Conservation (phyloP, 805 yeast genomes). For the Saccharomycopsis capsularis region DNA sequence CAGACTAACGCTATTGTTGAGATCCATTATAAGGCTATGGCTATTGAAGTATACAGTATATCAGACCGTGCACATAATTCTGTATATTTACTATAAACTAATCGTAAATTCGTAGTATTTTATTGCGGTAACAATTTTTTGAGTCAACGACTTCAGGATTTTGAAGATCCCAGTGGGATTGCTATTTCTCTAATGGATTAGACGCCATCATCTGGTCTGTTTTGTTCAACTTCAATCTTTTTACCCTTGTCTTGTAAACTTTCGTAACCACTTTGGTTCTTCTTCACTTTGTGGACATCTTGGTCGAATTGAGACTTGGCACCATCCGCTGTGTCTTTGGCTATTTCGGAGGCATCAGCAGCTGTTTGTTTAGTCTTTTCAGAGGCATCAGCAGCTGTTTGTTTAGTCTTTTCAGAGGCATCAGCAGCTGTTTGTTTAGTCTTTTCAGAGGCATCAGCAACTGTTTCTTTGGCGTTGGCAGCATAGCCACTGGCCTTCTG, state of each 20-base stretch:
- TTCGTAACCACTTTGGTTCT: constrained; percentile 3
- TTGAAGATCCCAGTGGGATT: no score
- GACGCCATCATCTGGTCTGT: constrained; percentile 10
- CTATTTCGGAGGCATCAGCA: background rate
- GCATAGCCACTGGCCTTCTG: background rate
- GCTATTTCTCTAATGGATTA: no score
- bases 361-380: background rate
- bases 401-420: constrained; percentile 2
- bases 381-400: background rate
- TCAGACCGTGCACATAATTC: no score
- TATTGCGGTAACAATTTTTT: no score
- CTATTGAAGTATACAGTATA: no score
- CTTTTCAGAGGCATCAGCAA: background rate
- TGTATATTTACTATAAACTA: no score
- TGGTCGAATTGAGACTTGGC: background rate
- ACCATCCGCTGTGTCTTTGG: background rate
- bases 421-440: background rate
- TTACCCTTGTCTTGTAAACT: constrained; percentile 10
- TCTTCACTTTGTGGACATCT: constrained; percentile 1
- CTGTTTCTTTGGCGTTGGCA: background rate
- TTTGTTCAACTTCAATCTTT: constrained; percentile 8
- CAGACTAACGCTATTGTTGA: no score
- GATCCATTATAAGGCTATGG: no score
- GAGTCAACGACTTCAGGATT: no score
- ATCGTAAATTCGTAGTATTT: no score